A percentile compares a stretch with the other conserved stretches of the same genome.
Evolutionary conservation across 331 rosid genomes (phyloP).

Genomic region (Acacia pycnantha): DNA sequence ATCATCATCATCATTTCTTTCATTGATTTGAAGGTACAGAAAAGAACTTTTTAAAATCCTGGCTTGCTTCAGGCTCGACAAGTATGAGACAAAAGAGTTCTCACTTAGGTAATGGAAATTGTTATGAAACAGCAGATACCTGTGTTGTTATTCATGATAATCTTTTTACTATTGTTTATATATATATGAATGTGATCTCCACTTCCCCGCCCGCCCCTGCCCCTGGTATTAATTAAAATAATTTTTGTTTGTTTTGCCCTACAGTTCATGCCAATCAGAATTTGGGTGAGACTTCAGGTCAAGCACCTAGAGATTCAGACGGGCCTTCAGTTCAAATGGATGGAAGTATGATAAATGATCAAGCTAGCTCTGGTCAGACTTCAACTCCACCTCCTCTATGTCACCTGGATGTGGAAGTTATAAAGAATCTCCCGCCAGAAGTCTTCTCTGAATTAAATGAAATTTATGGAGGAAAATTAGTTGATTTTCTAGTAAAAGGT

Average conservation of each 20-base stretch:
- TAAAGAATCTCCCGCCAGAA: conserved; percentile 78
- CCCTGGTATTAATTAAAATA: not conserved
- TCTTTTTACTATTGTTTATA: not conserved
- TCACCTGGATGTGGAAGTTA: conserved; percentile 80
- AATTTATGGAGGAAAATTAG: conserved; percentile 72
- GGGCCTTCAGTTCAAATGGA: conserved; percentile 43
- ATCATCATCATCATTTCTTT: conserved; percentile 20
- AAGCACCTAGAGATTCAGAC: conserved; percentile 30
- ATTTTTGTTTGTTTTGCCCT: conserved; percentile 21
- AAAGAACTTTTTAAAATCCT: conserved; percentile 62
- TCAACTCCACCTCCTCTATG: conserved; percentile 67
- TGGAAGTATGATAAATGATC: conserved; percentile 35
- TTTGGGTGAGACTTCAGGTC: conserved; percentile 30
- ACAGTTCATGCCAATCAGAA: conserved; percentile 47
- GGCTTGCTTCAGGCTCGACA: conserved; percentile 68
- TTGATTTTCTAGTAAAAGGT: conserved; percentile 56
- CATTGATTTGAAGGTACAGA: conserved; percentile 45
- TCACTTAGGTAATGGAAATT: conserved; percentile 33
- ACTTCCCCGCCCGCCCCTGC: not conserved
- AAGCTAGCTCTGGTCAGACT: conserved; percentile 40
- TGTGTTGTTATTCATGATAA: conserved; percentile 6
- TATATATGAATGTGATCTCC: not conserved
- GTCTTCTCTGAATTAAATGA: conserved; percentile 75
- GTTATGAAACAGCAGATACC: conserved; percentile 11
- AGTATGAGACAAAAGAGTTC: conserved; percentile 36